These are phyloP conservation scores for Jackrogersella minutella DNA, from an alignment of 495 filamentous ascomycete genomes.

Conservation along the genomic window DNA sequence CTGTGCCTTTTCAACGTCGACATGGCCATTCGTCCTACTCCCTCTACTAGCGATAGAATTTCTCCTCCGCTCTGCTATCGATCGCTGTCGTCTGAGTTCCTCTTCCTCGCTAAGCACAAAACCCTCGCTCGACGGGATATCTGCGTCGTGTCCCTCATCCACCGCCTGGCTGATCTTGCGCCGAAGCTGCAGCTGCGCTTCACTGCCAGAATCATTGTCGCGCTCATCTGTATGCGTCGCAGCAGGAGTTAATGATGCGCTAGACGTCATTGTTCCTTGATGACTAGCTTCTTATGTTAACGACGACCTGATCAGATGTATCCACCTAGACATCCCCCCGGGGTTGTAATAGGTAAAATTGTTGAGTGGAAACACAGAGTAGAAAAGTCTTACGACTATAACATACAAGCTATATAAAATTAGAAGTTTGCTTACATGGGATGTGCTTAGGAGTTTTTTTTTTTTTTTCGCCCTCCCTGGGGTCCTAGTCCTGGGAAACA, in stretches of 20 bases:
- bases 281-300: constrained; percentile 12
- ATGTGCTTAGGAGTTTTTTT: no score
- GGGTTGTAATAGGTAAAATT: not conserved
- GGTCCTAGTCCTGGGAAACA: constrained; percentile 20
- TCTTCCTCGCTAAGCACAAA: constrained; percentile 49
- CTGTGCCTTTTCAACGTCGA: constrained; percentile 48
- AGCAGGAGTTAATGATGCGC: constrained; percentile 35
- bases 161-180: constrained; percentile 48
- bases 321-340: not conserved
- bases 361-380: not conserved
- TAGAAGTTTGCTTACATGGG: constrained; percentile 26
- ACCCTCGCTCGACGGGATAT: constrained; percentile 55
- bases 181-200: constrained; percentile 35
- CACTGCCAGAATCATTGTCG: constrained; percentile 24
- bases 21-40: constrained; percentile 26
- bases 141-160: constrained; percentile 59
- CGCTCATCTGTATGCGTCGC: constrained; percentile 32
- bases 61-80: constrained; percentile 46
- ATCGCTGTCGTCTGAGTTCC: constrained; percentile 46
- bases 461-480: no score
- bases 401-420: not conserved
- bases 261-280: constrained; percentile 33
- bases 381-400: not conserved
- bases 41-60: constrained; percentile 39
- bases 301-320: not conserved